phyloP scores from a whole-genome alignment of 805 yeast genomes.

The Torulaspora microellipsoides region DNA sequence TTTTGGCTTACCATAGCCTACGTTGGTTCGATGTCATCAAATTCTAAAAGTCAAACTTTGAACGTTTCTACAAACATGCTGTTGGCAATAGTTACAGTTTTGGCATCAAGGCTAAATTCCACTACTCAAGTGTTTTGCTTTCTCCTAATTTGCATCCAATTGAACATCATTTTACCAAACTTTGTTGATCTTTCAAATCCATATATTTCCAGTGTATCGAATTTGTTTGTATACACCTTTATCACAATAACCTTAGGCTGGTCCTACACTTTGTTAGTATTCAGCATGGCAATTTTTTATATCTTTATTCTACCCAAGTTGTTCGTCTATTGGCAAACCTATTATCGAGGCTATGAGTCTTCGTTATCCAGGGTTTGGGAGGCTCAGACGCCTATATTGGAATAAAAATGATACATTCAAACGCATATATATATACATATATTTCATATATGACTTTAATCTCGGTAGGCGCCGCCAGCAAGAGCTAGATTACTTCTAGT shows the following conservation, averaged over 20 bases:
- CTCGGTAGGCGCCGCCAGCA: constrained; percentile 84
- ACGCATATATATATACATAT: constrained; percentile 1
- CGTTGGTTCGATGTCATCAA: constrained; percentile 34
- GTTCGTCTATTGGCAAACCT: constrained; percentile 31
- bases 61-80: constrained; percentile 78
- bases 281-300: constrained; percentile 17
- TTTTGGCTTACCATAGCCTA: constrained; percentile 73
- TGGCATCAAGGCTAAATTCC: constrained; percentile 80
- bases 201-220: constrained; percentile 17
- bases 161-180: constrained; percentile 31
- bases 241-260: constrained; percentile 22
- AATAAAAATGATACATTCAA: constrained; percentile 9
- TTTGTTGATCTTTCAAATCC: constrained; percentile 16
- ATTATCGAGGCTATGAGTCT: constrained; percentile 20
- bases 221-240: constrained; percentile 24
- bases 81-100: constrained; percentile 77
- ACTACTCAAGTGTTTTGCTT: constrained; percentile 80
- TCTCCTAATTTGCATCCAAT: constrained; percentile 45
- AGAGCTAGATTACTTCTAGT: constrained; percentile 86
- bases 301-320: constrained; percentile 25
- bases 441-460: constrained; percentile 21
- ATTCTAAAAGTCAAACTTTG: constrained; percentile 32
- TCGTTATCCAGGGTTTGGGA: constrained; percentile 22
- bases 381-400: constrained; percentile 20
- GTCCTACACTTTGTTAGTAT: constrained; percentile 19